phyloP scores from a whole-genome alignment of 495 filamentous ascomycete species.

The Cenococcum geophilum region DNA sequence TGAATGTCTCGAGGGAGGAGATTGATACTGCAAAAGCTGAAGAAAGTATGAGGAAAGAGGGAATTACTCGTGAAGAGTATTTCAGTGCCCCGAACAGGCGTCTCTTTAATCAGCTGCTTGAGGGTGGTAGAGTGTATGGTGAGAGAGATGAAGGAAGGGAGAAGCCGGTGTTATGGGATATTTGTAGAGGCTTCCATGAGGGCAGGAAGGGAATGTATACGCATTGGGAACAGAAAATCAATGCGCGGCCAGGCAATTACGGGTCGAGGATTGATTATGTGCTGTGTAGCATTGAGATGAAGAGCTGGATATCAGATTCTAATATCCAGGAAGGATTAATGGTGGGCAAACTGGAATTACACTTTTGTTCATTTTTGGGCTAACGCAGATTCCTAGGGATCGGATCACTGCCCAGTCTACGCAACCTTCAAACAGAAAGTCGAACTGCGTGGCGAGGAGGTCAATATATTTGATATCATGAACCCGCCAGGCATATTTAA shows the following conservation, averaged over 20 bases:
- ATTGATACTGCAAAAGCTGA: conserved; percentile 66
- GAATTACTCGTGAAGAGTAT: conserved; percentile 59
- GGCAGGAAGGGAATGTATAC: conserved; percentile 86
- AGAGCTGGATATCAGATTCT: conserved; percentile 74
- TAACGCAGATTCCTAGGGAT: conserved; percentile 52
- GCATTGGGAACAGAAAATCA: conserved; percentile 84
- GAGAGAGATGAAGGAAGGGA: conserved; percentile 68
- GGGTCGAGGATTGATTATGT: conserved; percentile 92
- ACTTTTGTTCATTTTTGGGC: neutral
- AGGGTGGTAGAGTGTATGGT: conserved; percentile 63
- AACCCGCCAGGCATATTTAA: conserved; percentile 73
- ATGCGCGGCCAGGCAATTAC: conserved; percentile 83
- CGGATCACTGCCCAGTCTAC: conserved; percentile 94
- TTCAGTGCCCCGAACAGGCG: conserved; percentile 68
- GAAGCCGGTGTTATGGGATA: conserved; percentile 71
- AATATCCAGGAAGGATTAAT: conserved; percentile 94
- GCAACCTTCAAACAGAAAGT: conserved; percentile 65
- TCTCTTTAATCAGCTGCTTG: conserved; percentile 77
- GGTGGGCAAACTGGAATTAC: conserved; percentile 38
- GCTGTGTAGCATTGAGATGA: conserved; percentile 73
- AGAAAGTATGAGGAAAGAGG: conserved; percentile 65
- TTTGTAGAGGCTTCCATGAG: conserved; percentile 78
- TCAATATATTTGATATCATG: conserved; percentile 66
- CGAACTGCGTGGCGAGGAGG: conserved; percentile 42
- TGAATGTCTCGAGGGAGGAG: conserved; percentile 76